Percentiles rank a stretch among this genome's conserved stretches.
phyloP scores from a whole-genome alignment of 2,329 filamentous ascomycete species.

The Colletotrichum tamarilloi region DNA sequence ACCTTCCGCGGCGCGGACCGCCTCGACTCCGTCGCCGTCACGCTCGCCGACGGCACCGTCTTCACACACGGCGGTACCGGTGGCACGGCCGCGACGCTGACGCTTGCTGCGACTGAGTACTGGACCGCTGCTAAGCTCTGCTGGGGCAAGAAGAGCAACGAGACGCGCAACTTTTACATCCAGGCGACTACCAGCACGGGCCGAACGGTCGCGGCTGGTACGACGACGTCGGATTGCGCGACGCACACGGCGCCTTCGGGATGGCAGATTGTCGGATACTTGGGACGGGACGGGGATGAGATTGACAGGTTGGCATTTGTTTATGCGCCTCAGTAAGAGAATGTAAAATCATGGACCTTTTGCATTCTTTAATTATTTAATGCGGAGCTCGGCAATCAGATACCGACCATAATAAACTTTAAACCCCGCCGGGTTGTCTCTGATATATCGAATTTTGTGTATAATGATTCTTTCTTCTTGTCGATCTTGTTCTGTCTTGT shows the following conservation, averaged over 20 bases:
- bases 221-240: constrained; percentile 57
- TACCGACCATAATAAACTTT: not conserved
- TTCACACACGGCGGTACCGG: constrained; percentile 66
- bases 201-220: constrained; percentile 56
- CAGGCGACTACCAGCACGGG: constrained; percentile 62
- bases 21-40: constrained; percentile 62
- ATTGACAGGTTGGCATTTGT: constrained; percentile 65
- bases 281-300: constrained; percentile 64
- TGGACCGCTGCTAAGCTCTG: constrained; percentile 63
- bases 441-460: not conserved
- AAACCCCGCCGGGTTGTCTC: not conserved
- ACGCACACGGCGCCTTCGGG: constrained; percentile 58
- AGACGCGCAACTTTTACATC: constrained; percentile 67
- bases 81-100: constrained; percentile 55
- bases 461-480: not conserved
- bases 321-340: constrained; percentile 45
- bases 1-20: constrained; percentile 59
- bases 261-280: constrained; percentile 64
- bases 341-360: not conserved
- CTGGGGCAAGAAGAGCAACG: constrained; percentile 55
- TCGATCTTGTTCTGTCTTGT: not conserved
- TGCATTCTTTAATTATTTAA: not conserved
- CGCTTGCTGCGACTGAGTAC: constrained; percentile 57
- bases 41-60: constrained; percentile 58
- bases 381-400: not conserved